Evolutionary conservation across 2,329 filamentous ascomycete species (phyloP), one percentile per base, ranked within the genome.

Genomic region (Dothiorella sarmentorum): DNA sequence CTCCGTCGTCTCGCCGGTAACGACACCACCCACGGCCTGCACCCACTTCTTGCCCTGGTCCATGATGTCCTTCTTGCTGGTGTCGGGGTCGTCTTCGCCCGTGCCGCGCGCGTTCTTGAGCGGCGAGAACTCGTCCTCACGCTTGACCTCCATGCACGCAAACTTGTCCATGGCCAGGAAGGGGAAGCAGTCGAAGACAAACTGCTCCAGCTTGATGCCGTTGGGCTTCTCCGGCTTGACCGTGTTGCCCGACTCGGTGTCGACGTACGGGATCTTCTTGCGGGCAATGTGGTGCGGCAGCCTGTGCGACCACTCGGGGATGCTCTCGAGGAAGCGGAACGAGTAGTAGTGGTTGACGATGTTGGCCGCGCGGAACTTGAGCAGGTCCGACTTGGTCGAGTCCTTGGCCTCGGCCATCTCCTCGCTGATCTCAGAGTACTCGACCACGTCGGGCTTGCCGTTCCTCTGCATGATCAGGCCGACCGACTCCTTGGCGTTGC

Each of bases 321-420:
- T 96, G 63, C 85, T 88, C 74, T 96, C 89, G 49, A 99, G 83
- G 83, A 97, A 97, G 65, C 83, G 79, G 81, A 92, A 93, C 45
- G 91, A 96, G 80, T 99, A 99, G 84, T 97, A 99, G 82, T 99
- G 94, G 82, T 99, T 99, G 78, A 99, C 94, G 67, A 99, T 99
- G 80, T 99, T 99, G 70, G 93, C 94, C 60, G 94, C 93, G 62
- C 94, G 89, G 86, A 96, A 97, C 77, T 93, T 95, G 71, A 99
- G 86, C 56, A 97, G 81, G 60, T 85, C 86, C 3, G 85, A 80
- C 69, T 96, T 86, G 75, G 89, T 89, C 57, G 87, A 76, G 71
- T 99, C 94, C 71, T 87, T 85, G 64, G 92, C 93, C 76, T 95
- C 90, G 60, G 93, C 89, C n/a, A 90, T 94, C 63, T 85, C 87